phyloP scores from a whole-genome alignment of 2,329 filamentous ascomycete species.

The Curvularia lunata region DNA sequence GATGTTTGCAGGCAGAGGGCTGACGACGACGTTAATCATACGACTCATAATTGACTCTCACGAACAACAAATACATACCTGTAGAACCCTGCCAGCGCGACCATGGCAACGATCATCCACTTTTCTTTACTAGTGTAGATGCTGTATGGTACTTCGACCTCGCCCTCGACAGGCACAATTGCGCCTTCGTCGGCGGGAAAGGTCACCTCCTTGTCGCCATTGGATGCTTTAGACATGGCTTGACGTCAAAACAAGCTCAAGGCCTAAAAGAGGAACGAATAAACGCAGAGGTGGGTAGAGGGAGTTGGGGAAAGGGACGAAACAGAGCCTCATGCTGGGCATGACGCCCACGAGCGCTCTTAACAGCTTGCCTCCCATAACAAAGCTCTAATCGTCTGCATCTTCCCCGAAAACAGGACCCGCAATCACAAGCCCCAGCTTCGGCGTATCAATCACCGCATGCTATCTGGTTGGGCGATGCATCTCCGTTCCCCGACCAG shows the following conservation, averaged over 20 bases:
- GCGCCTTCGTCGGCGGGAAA: slow-evolving; percentile 17
- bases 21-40: slow-evolving; percentile 6
- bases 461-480: slow-evolving; percentile 12
- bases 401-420: neutral
- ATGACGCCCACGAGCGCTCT: neutral
- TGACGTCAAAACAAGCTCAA: slow-evolving; percentile 1
- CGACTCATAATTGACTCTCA: neutral
- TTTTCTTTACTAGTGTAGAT: slow-evolving; percentile 40
- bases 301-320: neutral
- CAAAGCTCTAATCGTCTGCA: slow-evolving; percentile 10
- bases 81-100: slow-evolving; percentile 40
- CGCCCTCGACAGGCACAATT: slow-evolving; percentile 21
- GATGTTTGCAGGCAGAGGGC: slow-evolving; percentile 51
- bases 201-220: slow-evolving; percentile 24
- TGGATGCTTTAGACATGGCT: slow-evolving; percentile 11
- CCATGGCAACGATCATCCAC: slow-evolving; percentile 41
- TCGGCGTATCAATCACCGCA: slow-evolving; percentile 34
- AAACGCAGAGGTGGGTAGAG: neutral
- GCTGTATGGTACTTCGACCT: slow-evolving; percentile 34
- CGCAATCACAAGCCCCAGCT: slow-evolving; percentile 5
- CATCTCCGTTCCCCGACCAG: slow-evolving; percentile 10
- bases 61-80: slow-evolving; percentile 21
- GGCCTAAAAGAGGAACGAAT: neutral
- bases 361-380: slow-evolving; percentile 1
- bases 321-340: neutral